Evolutionary conservation across 495 filamentous ascomycete genomes (phyloP).

Genomic region (Penicilliopsis zonata): DNA sequence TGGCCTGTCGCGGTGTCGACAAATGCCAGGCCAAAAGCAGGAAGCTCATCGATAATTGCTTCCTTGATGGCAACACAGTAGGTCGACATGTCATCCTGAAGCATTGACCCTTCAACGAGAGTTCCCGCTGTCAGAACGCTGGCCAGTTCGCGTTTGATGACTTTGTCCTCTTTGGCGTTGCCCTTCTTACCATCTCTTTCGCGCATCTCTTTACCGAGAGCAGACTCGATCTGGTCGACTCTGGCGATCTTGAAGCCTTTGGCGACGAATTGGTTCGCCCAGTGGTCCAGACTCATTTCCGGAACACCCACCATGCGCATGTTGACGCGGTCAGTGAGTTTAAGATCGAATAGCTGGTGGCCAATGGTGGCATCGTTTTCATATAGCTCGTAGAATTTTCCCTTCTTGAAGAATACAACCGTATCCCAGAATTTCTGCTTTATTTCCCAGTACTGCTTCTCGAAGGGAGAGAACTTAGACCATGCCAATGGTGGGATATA

Average conservation of each 20-base stretch:
- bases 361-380: conserved; percentile 97
- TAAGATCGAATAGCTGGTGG: conserved; percentile 93
- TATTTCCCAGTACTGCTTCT: conserved; percentile 99
- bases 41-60: conserved; percentile 58
- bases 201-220: conserved; percentile 94
- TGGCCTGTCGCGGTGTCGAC: conserved; percentile 94
- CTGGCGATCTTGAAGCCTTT: conserved; percentile 94
- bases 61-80: conserved; percentile 97
- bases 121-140: conserved; percentile 88
- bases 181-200: conserved; percentile 56
- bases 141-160: conserved; percentile 83
- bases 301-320: conserved; percentile 98
- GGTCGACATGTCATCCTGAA: conserved; percentile 95
- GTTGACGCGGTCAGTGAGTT: conserved; percentile 95
- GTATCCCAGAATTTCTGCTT: conserved; percentile 97
- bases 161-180: conserved; percentile 64
- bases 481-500: conserved; percentile 73
- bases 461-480: conserved; percentile 77
- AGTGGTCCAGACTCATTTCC: conserved; percentile 78
- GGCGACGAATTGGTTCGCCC: conserved; percentile 90
- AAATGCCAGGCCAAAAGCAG: conserved; percentile 84
- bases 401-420: conserved; percentile 99
- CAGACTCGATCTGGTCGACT: conserved; percentile 93
- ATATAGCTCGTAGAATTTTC: conserved; percentile 98
- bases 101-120: conserved; percentile 89